phyloP scores from a whole-genome alignment of 2,329 filamentous ascomycete species.

The Pleoardoris graminearum region DNA sequence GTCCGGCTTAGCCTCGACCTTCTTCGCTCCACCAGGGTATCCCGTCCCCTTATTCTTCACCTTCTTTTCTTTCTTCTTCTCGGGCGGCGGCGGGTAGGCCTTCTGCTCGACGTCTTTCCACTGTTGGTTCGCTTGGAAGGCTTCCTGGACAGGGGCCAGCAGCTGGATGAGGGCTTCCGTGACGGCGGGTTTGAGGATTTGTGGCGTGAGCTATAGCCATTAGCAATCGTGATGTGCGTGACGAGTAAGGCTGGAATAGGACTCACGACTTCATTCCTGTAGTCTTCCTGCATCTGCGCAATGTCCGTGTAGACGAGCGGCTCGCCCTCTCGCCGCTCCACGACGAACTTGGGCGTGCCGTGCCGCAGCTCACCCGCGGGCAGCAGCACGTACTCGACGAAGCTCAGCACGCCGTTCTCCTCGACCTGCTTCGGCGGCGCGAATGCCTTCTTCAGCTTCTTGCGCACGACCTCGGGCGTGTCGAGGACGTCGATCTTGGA shows the following conservation, averaged over 20 bases:
- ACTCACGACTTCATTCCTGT: constrained; percentile 73
- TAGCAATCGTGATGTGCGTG: not conserved
- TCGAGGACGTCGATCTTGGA: constrained; percentile 96
- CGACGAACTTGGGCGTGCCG: constrained; percentile 64
- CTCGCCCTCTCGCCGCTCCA: constrained; percentile 70
- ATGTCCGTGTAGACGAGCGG: constrained; percentile 80
- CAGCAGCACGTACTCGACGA: constrained; percentile 85
- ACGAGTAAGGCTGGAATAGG: not conserved
- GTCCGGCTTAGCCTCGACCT: constrained; percentile 51
- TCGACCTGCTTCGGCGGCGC: constrained; percentile 76
- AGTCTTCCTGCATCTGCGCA: constrained; percentile 76
- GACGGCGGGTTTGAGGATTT: constrained; percentile 84
- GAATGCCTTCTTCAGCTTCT: constrained; percentile 73
- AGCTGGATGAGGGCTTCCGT: constrained; percentile 72
- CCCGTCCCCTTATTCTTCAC: constrained; percentile 75
- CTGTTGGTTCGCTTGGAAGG: constrained; percentile 70
- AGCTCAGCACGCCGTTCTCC: constrained; percentile 83
- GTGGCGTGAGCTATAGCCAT: constrained; percentile 69
- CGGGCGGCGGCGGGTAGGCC: constrained; percentile 76
- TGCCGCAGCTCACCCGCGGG: constrained; percentile 69
- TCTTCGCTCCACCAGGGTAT: constrained; percentile 52
- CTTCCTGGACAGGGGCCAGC: constrained; percentile 74
- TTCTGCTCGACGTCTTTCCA: constrained; percentile 78
- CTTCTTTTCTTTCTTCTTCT: constrained; percentile 68
- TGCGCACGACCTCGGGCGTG: constrained; percentile 69